These are phyloP conservation scores for Gonapodya sp. DNA, from an alignment of 192 early-diverging fungal genomes.

Conservation along the genomic window DNA sequence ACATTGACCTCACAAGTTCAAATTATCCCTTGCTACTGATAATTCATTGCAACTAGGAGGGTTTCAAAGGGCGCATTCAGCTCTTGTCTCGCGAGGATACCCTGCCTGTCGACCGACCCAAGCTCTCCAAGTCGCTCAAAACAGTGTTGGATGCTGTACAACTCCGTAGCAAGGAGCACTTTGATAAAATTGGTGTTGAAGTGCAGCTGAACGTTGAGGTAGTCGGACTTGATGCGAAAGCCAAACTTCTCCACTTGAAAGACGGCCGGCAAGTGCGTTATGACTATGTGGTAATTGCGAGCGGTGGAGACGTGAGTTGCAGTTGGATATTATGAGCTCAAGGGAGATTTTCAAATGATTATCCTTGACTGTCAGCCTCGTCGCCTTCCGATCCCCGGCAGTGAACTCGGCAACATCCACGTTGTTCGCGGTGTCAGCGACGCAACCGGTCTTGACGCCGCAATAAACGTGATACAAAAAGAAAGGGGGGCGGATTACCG, in stretches of 20 bases:
- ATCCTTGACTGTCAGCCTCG: too few relatives aligned
- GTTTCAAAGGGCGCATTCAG: conserved; percentile 33
- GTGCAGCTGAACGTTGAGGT: conserved; percentile 31
- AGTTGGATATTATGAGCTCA: background rate
- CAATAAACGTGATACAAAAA: conserved; percentile 14
- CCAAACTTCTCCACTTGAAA: conserved; percentile 28
- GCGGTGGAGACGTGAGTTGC: conserved; percentile 37
- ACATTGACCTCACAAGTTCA: background rate
- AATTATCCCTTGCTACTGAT: background rate
- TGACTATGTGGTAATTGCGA: conserved; percentile 36
- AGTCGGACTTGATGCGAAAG: conserved; percentile 25
- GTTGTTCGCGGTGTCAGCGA: conserved; percentile 31
- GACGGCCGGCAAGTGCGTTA: conserved; percentile 26
- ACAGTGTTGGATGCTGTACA: conserved; percentile 24
- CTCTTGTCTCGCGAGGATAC: conserved; percentile 37
- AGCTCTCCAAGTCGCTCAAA: conserved; percentile 41
- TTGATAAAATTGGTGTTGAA: conserved; percentile 29
- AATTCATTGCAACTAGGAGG: too few relatives aligned
- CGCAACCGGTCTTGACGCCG: conserved; percentile 26
- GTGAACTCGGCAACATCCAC: conserved; percentile 38
- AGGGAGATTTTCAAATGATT: background rate
- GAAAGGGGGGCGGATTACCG: conserved; percentile 15
- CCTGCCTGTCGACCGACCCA: conserved; percentile 34
- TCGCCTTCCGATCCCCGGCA: conserved; percentile 31
- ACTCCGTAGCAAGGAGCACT: conserved; percentile 30